Evolutionary conservation across 192 early-diverging fungal species (phyloP).

Genomic region (Linnemannia zychae): DNA sequence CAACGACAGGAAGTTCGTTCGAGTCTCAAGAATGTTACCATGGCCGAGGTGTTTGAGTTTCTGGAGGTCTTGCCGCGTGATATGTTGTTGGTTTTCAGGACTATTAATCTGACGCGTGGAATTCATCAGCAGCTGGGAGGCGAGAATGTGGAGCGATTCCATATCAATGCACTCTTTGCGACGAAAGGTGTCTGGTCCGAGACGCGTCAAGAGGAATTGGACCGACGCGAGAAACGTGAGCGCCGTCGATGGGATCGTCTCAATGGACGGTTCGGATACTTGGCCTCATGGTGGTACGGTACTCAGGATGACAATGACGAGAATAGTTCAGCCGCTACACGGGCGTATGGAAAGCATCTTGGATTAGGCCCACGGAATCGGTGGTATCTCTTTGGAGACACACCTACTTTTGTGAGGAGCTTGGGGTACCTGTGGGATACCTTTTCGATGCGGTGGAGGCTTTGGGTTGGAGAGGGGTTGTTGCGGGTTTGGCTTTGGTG

Average conservation of each 20-base stretch:
- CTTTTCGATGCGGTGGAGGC: conserved; percentile 48
- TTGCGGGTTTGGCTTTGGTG: conserved; percentile 59
- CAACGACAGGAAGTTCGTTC: conserved; percentile 45
- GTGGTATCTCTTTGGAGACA: conserved; percentile 60
- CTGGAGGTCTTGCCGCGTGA: conserved; percentile 66
- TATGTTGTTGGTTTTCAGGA: conserved; percentile 67
- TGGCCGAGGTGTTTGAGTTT: conserved; percentile 66
- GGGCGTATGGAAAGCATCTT: conserved; percentile 38
- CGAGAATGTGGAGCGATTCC: conserved; percentile 61
- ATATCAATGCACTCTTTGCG: conserved; percentile 60
- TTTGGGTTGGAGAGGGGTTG: conserved; percentile 46
- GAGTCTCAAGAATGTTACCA: conserved; percentile 57
- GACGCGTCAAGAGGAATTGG: conserved; percentile 55
- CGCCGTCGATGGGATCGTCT: conserved; percentile 24
- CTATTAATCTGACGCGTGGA: conserved; percentile 62
- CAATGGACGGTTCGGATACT: conserved; percentile 32
- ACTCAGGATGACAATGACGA: conserved; percentile 32
- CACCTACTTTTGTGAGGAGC: conserved; percentile 54
- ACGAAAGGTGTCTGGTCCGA: conserved; percentile 64
- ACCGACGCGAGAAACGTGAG: conserved; percentile 31
- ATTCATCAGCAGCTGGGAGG: conserved; percentile 66
- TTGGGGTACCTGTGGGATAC: conserved; percentile 51
- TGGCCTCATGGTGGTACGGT: conserved; percentile 47
- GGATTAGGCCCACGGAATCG: conserved; percentile 53
- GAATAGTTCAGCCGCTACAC: conserved; percentile 37